Base-by-base conservation (phyloP, 352 stramenopile species). In the Globisporangium ultimum region DNA sequence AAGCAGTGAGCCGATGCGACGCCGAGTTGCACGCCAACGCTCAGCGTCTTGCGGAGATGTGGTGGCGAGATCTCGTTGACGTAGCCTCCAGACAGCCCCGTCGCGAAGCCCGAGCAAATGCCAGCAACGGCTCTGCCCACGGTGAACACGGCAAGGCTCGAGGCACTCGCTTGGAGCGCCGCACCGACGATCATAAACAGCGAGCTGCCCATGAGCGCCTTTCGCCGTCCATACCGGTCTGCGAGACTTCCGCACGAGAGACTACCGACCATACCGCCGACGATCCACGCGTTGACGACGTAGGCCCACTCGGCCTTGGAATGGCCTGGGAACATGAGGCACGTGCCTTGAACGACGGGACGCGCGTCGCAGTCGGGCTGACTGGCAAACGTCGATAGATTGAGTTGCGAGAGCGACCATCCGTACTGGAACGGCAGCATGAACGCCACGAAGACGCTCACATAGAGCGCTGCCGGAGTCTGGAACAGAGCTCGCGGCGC, bases 241-340 rank as follows among this genome's bases (percentile, higher is more conserved):
- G 73, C 56, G 9, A 78, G 49, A 15, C 36, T 48, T 2, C 72
- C 70, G 50, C 70, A 78, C 7, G 52, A 50, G 4, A 89, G 66
- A 52, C 61, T 60, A 13, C 78, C 76, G 59, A 80, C 18, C 68
- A 84, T 84, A 11, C 68, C 80, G 12, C 76, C 77, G 50, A 84
- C 60, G 56, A 88, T 73, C 77, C 77, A 88, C 18, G 66, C 66
- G 59, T 86, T 84, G n/a, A 68, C 67, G 34, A 64, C 74, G 40
- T 71, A 75, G 7, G 69, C 82, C 81, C 81, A 91, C 41, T 89
- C 56, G 6, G 60, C 58, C 9, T 70, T 62, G 0, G 80, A 72
- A 56, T 88, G 80, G 1, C 73, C 74, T 17, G 79, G 71, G 55
- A 89, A 88, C 65, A 87, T 78, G 24, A 87, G 56, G 56, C 77